Percentiles rank a stretch among this genome's conserved stretches.
These are phyloP conservation scores for Camellia japonica DNA, from an alignment of 148 eudicot species.

Conservation along the genomic window DNA sequence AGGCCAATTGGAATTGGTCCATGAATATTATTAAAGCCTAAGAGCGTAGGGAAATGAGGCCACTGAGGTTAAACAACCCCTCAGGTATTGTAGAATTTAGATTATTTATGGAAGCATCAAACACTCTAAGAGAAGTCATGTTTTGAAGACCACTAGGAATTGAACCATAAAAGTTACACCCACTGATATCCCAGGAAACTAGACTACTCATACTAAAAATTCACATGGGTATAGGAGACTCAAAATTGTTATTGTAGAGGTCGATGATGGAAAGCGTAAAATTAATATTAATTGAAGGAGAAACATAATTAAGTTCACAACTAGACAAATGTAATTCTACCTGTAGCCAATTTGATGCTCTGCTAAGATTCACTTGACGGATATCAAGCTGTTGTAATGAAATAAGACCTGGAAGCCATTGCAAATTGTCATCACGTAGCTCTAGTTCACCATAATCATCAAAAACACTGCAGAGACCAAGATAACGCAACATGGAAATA, in stretches of 20 bases:
- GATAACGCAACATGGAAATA: background rate
- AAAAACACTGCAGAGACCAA: background rate
- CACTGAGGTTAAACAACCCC: too few species aligned
- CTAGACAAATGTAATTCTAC: background rate
- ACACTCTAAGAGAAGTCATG: background rate
- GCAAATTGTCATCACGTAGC: background rate
- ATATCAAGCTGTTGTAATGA: background rate
- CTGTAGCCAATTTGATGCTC: background rate
- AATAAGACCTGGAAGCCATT: background rate
- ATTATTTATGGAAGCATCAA: background rate
- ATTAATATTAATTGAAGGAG: background rate
- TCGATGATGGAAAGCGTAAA: background rate
- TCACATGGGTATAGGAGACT: background rate
- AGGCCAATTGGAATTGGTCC: slow-evolving; percentile 11
- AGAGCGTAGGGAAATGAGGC: too few species aligned
- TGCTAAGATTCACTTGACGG: background rate
- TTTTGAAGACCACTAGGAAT: background rate
- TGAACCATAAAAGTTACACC: background rate
- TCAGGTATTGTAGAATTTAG: too few species aligned
- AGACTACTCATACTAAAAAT: background rate
- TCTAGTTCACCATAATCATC: background rate
- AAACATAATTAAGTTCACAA: background rate
- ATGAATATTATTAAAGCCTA: too few species aligned
- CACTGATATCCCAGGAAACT: background rate
- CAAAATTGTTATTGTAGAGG: background rate